These are phyloP conservation scores for Saccharum spontaneum DNA, from an alignment of 176 grass and related monocot genomes.

Conservation along the genomic window DNA sequence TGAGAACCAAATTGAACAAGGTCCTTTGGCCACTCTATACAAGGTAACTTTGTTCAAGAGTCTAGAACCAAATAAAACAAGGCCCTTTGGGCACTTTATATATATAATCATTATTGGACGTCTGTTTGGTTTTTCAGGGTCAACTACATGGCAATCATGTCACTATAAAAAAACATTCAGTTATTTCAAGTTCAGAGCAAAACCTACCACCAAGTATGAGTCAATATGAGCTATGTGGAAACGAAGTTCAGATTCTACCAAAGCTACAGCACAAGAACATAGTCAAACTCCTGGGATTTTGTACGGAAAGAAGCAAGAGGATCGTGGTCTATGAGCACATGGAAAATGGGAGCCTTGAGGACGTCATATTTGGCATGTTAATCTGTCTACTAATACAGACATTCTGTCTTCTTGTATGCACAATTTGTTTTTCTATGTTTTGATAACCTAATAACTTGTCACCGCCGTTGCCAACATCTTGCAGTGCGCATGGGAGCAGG, in stretches of 20 bases:
- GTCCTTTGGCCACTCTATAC: not conserved
- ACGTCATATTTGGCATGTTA: slow-evolving; percentile 2
- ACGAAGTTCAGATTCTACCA: not conserved
- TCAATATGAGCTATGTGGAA: slow-evolving; percentile 14
- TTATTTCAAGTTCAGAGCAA: not conserved
- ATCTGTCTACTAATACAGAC: no score
- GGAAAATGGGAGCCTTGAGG: slow-evolving; percentile 22
- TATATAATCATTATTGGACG: not conserved
- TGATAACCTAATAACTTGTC: no score
- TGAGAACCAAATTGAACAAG: not conserved
- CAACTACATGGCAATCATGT: slow-evolving; percentile 4
- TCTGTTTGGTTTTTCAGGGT: not conserved
- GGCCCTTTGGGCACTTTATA: no score
- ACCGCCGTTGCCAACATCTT: no score
- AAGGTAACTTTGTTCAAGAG: no score
- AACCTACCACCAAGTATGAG: not conserved
- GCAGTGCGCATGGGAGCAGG: no score
- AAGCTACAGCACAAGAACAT: slow-evolving; percentile 23
- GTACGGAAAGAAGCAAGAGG: slow-evolving; percentile 7
- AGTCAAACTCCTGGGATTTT: slow-evolving; percentile 4
- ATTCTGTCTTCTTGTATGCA: no score
- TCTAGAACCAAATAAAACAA: no score
- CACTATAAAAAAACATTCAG: not conserved
- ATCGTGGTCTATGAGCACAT: not conserved
- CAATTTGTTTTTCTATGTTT: no score